phyloP scores from a whole-genome alignment of 1,139 yeast genomes.

The Pneumocystis jirovecii region DNA sequence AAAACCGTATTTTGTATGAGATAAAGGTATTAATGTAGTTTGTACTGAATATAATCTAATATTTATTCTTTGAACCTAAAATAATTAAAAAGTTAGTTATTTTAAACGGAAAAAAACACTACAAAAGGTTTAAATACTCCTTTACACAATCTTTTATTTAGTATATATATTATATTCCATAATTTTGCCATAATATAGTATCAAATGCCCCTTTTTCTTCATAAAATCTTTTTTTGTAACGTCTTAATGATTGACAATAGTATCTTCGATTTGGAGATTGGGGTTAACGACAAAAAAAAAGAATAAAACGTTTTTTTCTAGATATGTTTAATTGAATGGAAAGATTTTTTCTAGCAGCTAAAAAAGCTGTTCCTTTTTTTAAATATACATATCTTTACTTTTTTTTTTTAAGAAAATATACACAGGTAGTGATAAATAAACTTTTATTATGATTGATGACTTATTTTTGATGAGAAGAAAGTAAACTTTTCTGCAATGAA shows the following conservation, averaged over 20 bases:
- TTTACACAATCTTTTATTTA: not conserved
- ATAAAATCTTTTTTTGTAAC: not conserved
- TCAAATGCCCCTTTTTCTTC: not conserved
- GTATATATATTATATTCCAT: not conserved
- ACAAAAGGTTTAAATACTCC: not conserved
- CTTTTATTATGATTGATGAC: not conserved
- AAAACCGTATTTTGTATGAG: not conserved
- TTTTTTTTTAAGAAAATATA: not conserved
- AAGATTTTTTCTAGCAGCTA: not conserved
- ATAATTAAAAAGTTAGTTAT: not conserved
- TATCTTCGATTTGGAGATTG: not conserved
- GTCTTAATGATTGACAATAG: not conserved
- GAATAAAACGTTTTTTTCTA: not conserved
- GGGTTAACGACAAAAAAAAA: not conserved
- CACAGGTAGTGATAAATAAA: not conserved
- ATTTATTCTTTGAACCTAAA: not conserved
- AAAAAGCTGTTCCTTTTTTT: not conserved
- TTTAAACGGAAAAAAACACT: not conserved
- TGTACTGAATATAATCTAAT: not conserved
- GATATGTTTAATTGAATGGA: not conserved
- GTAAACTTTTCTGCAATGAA: constrained; percentile 1
- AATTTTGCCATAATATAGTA: not conserved
- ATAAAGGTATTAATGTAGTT: not conserved
- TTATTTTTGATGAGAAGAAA: not conserved
- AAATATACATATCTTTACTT: not conserved